Conservation (phyloP, 441 rosid genomes). For the Sinapis alba region DNA sequence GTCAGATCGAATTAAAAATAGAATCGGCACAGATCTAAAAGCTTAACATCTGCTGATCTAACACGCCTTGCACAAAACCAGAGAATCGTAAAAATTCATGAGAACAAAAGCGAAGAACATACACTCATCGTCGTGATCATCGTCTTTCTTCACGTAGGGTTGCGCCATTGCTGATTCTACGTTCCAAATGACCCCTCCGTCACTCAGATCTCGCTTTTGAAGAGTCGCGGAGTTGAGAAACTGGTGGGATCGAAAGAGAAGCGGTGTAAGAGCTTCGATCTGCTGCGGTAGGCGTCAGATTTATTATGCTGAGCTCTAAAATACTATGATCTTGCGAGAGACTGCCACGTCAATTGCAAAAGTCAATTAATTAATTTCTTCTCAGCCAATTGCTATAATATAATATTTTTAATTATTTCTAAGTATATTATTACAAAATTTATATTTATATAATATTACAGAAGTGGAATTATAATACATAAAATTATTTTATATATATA, state of each 20-base stretch:
- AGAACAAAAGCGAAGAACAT: constrained; percentile 8
- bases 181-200: constrained; percentile 28
- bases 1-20: background rate
- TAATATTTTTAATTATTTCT: too few relatives aligned
- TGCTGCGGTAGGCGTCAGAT: constrained; percentile 5
- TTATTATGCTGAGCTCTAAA: background rate
- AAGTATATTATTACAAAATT: too few relatives aligned
- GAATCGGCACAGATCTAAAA: constrained; percentile 54
- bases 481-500: too few relatives aligned
- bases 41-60: constrained; percentile 34
- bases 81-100: background rate
- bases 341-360: constrained; percentile 28
- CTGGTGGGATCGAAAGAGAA: constrained; percentile 26
- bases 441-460: too few relatives aligned
- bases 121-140: constrained; percentile 99
- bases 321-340: constrained; percentile 11
- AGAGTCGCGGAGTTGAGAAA: background rate
- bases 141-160: constrained; percentile 94
- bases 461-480: too few relatives aligned
- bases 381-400: too few relatives aligned
- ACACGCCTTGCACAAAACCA: constrained; percentile 1
- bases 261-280: constrained; percentile 21
- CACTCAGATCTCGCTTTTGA: constrained; percentile 27
- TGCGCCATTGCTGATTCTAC: constrained; percentile 74
- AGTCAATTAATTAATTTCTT: too few relatives aligned